phyloP scores from a whole-genome alignment of 2,329 filamentous ascomycete genomes.

The Scolecobasidium constrictum region DNA sequence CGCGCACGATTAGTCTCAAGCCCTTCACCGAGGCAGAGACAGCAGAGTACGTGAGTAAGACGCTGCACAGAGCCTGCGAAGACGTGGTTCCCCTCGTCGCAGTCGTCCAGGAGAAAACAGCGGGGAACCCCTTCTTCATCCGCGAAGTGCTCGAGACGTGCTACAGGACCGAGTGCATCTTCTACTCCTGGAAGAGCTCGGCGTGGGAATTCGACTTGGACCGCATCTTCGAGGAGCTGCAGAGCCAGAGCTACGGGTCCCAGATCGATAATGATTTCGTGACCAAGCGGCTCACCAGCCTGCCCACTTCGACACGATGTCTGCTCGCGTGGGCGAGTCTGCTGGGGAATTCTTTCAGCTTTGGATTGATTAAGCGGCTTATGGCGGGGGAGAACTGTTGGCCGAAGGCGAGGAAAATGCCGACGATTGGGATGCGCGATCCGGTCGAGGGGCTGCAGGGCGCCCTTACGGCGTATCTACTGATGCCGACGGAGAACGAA shows the following conservation, averaged over 20 bases:
- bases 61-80: slow-evolving; percentile 52
- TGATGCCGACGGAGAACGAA: slow-evolving; percentile 73
- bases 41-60: slow-evolving; percentile 69
- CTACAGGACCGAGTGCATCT: slow-evolving; percentile 77
- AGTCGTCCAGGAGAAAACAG: slow-evolving; percentile 80
- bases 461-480: slow-evolving; percentile 67
- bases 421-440: slow-evolving; percentile 52
- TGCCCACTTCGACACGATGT: slow-evolving; percentile 61
- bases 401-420: slow-evolving; percentile 31
- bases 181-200: slow-evolving; percentile 77
- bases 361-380: slow-evolving; percentile 65
- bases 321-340: slow-evolving; percentile 81
- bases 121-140: slow-evolving; percentile 84
- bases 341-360: slow-evolving; percentile 74
- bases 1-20: slow-evolving; percentile 58
- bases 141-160: slow-evolving; percentile 82
- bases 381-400: slow-evolving; percentile 56
- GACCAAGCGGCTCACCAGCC: slow-evolving; percentile 62
- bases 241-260: slow-evolving; percentile 65
- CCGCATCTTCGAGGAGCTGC: slow-evolving; percentile 74
- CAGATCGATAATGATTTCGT: slow-evolving; percentile 78
- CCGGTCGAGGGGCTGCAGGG: slow-evolving; percentile 70
- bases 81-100: slow-evolving; percentile 65
- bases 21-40: slow-evolving; percentile 73
- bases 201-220: slow-evolving; percentile 81